Evolutionary conservation across 73 alveolate species (phyloP).

Genomic region (Paramecium octaurelia): DNA sequence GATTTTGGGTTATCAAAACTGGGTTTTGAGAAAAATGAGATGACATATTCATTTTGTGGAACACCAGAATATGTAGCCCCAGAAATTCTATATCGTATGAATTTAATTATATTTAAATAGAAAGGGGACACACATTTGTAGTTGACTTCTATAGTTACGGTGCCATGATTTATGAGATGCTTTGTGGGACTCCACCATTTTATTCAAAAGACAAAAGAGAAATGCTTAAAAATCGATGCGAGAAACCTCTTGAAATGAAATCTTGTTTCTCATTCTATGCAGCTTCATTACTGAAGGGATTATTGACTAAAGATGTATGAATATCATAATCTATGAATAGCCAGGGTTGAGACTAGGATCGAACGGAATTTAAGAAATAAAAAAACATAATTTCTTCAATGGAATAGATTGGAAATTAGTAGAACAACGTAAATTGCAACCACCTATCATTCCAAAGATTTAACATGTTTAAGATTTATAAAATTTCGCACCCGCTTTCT

Average conservation of each 20-base stretch:
- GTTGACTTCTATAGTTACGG: conserved; percentile 57
- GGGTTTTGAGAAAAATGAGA: conserved; percentile 47
- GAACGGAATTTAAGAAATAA: conserved; percentile 51
- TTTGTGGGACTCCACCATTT: conserved; percentile 58
- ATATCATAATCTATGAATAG: neutral
- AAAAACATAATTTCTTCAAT: conserved; percentile 61
- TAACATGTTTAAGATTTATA: neutral
- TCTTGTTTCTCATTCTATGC: neutral
- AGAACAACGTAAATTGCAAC: conserved; percentile 66
- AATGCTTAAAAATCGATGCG: conserved; percentile 23
- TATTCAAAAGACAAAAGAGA: conserved; percentile 44
- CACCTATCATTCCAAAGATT: conserved; percentile 79
- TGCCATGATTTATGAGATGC: conserved; percentile 37
- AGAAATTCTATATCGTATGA: conserved; percentile 21
- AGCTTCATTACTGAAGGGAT: conserved; percentile 35
- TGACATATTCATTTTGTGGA: conserved; percentile 48
- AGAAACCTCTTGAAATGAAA: conserved; percentile 60
- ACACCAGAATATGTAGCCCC: conserved; percentile 61
- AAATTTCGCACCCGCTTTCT: neutral
- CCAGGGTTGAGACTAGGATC: conserved; percentile 55
- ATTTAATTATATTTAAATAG: neutral
- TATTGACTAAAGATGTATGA: neutral
- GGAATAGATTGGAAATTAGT: conserved; percentile 60
- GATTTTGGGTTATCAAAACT: conserved; percentile 72
- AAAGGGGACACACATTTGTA: conserved; percentile 20